These are phyloP conservation scores for Tolypocladium tundrense DNA, from an alignment of 2,329 filamentous ascomycete genomes.

Conservation along the genomic window DNA sequence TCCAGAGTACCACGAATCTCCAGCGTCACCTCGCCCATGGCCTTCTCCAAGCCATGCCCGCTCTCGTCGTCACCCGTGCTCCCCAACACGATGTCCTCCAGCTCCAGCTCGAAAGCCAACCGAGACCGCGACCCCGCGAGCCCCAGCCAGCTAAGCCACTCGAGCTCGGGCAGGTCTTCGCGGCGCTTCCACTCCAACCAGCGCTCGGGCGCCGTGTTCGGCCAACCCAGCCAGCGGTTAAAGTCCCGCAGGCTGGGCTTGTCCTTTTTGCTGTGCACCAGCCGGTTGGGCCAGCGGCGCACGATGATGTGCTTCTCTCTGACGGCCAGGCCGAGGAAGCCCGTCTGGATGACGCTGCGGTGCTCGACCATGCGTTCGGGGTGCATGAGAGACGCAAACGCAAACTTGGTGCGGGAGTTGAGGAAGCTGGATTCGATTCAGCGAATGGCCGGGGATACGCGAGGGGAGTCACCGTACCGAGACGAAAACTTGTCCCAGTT, in stretches of 20 bases:
- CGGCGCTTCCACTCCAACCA: constrained; percentile 17
- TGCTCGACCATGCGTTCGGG: background rate
- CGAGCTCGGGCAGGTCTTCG: background rate
- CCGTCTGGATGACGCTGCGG: constrained; percentile 3
- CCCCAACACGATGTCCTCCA: background rate
- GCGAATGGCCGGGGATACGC: background rate
- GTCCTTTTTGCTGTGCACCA: constrained; percentile 6
- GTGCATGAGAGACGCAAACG: background rate
- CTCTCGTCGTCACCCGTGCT: background rate
- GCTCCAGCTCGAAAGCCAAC: background rate
- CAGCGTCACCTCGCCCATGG: background rate
- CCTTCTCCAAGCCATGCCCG: background rate
- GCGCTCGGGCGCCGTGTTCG: constrained; percentile 7
- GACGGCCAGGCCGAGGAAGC: constrained; percentile 9
- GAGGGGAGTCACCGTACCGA: constrained; percentile 3
- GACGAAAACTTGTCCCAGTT: constrained; percentile 14
- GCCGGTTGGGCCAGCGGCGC: constrained; percentile 12
- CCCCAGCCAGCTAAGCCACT: background rate
- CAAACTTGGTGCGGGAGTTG: constrained; percentile 1
- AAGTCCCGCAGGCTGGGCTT: constrained; percentile 8
- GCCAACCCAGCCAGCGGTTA: constrained; percentile 13
- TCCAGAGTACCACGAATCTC: background rate
- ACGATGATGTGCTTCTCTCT: constrained; percentile 11
- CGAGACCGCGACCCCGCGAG: background rate
- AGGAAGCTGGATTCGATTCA: constrained; percentile 4